phyloP scores from a whole-genome alignment of 805 yeast species.

The Ascoidea tarda region DNA sequence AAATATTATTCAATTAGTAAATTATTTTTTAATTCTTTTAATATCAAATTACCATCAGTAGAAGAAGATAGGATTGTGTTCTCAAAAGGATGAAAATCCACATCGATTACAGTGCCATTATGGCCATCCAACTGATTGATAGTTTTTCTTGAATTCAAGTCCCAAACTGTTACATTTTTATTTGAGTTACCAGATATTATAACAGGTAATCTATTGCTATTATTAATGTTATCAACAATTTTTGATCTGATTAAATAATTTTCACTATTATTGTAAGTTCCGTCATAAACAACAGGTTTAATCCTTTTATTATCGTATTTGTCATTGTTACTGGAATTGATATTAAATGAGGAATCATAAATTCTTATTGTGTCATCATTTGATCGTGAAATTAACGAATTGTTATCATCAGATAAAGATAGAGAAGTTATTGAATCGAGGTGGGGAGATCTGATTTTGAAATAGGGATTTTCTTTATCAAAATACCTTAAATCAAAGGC shows the following conservation, averaged over 20 bases:
- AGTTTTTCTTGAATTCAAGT: conserved; percentile 32
- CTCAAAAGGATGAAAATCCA: conserved; percentile 34
- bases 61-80: conserved; percentile 33
- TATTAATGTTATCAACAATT: conserved; percentile 22
- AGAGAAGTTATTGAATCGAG: conserved; percentile 44
- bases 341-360: conserved; percentile 28
- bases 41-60: conserved; percentile 39
- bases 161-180: conserved; percentile 45
- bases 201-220: conserved; percentile 10
- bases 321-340: not conserved
- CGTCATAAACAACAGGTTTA: conserved; percentile 37
- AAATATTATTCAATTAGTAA: conserved; percentile 3
- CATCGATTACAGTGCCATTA: conserved; percentile 43
- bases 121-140: conserved; percentile 44
- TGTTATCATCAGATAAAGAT: conserved; percentile 29
- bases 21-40: conserved; percentile 24
- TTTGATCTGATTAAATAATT: conserved; percentile 34
- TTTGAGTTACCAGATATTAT: conserved; percentile 52
- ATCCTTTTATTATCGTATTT: conserved; percentile 21
- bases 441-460: conserved; percentile 30
- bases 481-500: conserved; percentile 43
- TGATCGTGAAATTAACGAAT: conserved; percentile 33
- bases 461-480: conserved; percentile 20
- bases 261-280: conserved; percentile 41
- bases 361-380: conserved; percentile 43